Base-by-base conservation (phyloP, 495 filamentous ascomycete species). In the Podospora tetraspora region DNA sequence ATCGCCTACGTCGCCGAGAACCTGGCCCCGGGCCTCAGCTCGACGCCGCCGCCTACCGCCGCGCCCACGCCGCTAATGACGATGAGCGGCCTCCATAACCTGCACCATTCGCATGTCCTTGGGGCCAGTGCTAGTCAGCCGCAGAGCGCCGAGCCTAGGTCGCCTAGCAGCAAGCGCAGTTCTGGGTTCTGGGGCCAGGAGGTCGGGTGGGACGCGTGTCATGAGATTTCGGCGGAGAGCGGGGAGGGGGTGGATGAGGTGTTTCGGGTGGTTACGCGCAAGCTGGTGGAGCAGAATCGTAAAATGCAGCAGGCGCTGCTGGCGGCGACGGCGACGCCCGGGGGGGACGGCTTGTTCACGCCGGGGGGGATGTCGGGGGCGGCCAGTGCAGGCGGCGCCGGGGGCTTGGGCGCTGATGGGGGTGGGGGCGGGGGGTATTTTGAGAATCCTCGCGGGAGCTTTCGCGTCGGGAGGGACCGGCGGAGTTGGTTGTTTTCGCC, bases 191-290 rank as follows among this genome's bases (percentile, higher is more conserved):
- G 93, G 93, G 91, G 90, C 2, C 91, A 95, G 73, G 93, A 97
- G 72, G 89, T 92, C 9, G 92, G 92, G 12, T 97, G 93, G 93
- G 94, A 97, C 74, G 94, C 92, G 70, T 97, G 94, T 73, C 94
- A 98, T 79, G 94, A 99, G 81, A 94, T 99, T 72, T 92, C 89
- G 72, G 94, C 94, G 24, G 92, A 93, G 82, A 92, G 91, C 75
- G 95, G 95, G 21, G 94, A 98, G 81, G 94, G 94, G 3, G 92
- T 99, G 12, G 95, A 99, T 63, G 95, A 99, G 81, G 94, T 99
- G 0, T 99, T 99, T 72, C 86, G 93, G 0, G 94, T 97, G 21
- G 95, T 97, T 56, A 93, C 94, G 52, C 82, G 95, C 73, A 97
- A 97, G 79, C 83, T 99, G 66, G 94, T 99, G 32, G 94, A 97